phyloP scores from a whole-genome alignment of 176 grass and related monocot genomes.

The Tillandsia leiboldiana region DNA sequence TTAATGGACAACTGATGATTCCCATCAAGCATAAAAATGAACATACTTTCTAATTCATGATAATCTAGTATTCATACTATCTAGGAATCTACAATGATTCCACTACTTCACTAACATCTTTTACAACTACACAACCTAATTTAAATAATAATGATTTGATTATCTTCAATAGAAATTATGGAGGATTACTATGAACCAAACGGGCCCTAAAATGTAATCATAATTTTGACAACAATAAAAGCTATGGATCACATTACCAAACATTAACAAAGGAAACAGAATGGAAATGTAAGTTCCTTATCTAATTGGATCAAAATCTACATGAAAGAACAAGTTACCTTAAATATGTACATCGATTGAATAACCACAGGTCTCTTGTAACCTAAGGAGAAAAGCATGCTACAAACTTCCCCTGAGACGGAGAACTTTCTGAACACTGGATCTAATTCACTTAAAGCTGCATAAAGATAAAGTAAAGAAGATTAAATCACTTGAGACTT shows the following conservation, averaged over 20 bases:
- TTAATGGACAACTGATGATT: too few species aligned
- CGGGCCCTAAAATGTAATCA: too few species aligned
- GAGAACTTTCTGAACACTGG: slow-evolving; percentile 76
- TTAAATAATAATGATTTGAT: too few species aligned
- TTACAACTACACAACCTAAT: too few species aligned
- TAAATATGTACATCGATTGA: slow-evolving; percentile 99
- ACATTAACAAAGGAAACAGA: slow-evolving; percentile 1
- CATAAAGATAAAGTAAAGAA: slow-evolving; percentile 14
- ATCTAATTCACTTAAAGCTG: slow-evolving; percentile 88
- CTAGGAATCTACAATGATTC: too few species aligned
- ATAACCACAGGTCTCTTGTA: slow-evolving; percentile 81
- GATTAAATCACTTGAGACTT: slow-evolving; percentile 12
- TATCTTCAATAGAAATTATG: too few species aligned
- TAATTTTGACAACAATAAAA: too few species aligned
- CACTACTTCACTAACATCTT: too few species aligned
- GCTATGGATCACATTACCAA: neutral
- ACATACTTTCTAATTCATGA: too few species aligned
- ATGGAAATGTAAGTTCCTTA: neutral
- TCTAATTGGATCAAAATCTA: neutral
- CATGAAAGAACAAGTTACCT: slow-evolving; percentile 36
- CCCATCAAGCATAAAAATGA: too few species aligned
- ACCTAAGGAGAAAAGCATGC: slow-evolving; percentile 60
- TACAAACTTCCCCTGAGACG: slow-evolving; percentile 40
- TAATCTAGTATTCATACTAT: too few species aligned
- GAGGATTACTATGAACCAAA: too few species aligned